Percentiles rank a stretch among this genome's conserved stretches.
phyloP scores from a whole-genome alignment of 352 stramenopile genomes.

The Bremia lactucae region DNA sequence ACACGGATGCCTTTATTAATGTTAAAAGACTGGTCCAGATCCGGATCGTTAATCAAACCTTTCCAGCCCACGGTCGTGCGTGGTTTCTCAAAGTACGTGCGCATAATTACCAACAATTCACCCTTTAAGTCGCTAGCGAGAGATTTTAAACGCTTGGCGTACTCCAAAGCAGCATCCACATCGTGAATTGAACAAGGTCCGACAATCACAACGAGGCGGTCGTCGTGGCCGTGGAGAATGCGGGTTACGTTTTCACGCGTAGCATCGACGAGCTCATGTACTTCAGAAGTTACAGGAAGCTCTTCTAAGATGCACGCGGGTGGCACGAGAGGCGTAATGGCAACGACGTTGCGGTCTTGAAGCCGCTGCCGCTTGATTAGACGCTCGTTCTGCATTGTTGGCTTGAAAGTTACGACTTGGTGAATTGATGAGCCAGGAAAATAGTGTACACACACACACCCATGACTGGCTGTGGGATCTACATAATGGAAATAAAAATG shows the following conservation, averaged over 20 bases:
- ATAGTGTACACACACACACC: too few species aligned
- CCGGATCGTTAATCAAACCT: slow-evolving; percentile 79
- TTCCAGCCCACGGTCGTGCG: slow-evolving; percentile 81
- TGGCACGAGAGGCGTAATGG: slow-evolving; percentile 58
- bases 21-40: slow-evolving; percentile 75
- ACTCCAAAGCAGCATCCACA: slow-evolving; percentile 60
- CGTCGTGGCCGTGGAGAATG: slow-evolving; percentile 53
- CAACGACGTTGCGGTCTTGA: slow-evolving; percentile 58
- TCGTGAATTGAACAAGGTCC: slow-evolving; percentile 81
- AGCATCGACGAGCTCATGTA: slow-evolving; percentile 52
- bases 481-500: too few species aligned
- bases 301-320: slow-evolving; percentile 63
- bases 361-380: slow-evolving; percentile 54
- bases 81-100: slow-evolving; percentile 84
- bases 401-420: not conserved
- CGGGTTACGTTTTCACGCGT: slow-evolving; percentile 41
- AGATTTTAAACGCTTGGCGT: slow-evolving; percentile 46
- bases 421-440: too few species aligned
- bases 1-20: slow-evolving; percentile 85
- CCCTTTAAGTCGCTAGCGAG: slow-evolving; percentile 43
- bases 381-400: slow-evolving; percentile 30
- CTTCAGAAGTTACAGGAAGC: slow-evolving; percentile 51
- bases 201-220: slow-evolving; percentile 65
- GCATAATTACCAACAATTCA: slow-evolving; percentile 77
- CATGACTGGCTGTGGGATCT: too few species aligned